Base-by-base conservation (phyloP, 2,329 filamentous ascomycete genomes). In the Cercospora sp. region DNA sequence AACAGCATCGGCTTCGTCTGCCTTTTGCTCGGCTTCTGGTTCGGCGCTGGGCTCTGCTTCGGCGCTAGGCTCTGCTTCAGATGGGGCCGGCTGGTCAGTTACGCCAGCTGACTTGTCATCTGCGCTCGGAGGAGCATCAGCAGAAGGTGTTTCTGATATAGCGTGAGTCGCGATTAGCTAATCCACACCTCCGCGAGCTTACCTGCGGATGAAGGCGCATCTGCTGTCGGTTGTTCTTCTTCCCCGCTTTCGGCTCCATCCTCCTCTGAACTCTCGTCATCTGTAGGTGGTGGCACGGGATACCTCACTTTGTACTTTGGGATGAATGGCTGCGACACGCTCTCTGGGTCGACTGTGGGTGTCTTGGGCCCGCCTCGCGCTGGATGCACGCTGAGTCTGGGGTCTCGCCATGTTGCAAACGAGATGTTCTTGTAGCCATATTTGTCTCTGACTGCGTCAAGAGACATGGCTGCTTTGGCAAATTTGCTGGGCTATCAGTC, bases 401-500 rank as follows among this genome's bases (percentile, higher is more conserved):
- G 75, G 62, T 77, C 71, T 16, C 71, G 65, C 75, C 75, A 77
- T 57, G 68, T 73, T 18, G 74, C 74, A 21, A 77, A 66, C 3
- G 68, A 68, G 32, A 75, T 66, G 21, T 71, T 62, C 37, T 67
- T 70, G 66, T 74, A 73, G 37, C 71, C 69, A 63, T 76, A 75
- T 57, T 57, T 67, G 51, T 69, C 70, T 64, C 70, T 73, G 55
- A 74, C 67, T n/a, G 67, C 63, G 43, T 70, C 67, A 43, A 66
- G 55, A 13, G 70, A 72, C 70, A 72, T 72, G 24, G 43, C 60
- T 30, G 51, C 16, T 49, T 21, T 24, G 28, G 9, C 24, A 9
- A 6, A 12, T 10, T 10, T 32, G 45, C 32, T 13, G 49, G 16
- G 10, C 32, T 30, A 6, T 63, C 40, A n/a, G 18, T 40, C 34